Conservation (phyloP, 805 yeast genomes). For the Yarrowia porcina region DNA sequence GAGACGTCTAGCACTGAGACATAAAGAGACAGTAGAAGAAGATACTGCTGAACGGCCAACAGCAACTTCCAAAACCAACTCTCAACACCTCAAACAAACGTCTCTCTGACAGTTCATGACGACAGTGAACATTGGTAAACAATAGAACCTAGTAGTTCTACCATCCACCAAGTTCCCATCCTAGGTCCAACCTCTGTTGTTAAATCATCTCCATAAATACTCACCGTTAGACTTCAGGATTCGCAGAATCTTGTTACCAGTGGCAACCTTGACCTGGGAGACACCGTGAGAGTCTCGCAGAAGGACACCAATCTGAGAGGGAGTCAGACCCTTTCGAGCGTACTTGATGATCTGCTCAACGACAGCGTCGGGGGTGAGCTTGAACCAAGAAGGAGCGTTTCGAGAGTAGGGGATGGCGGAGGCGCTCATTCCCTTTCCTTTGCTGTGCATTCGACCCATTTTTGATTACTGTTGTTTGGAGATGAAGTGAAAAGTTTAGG, state of each 20-base stretch:
- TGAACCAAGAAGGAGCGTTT: conserved; percentile 99
- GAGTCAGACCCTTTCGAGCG: conserved; percentile 99
- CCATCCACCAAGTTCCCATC: neutral
- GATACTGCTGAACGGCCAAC: no score
- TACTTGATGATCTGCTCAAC: conserved; percentile 98
- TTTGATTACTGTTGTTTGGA: conserved; percentile 46
- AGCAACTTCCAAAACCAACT: no score
- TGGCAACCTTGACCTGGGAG: conserved; percentile 92
- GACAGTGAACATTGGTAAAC: no score
- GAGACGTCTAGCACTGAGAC: neutral
- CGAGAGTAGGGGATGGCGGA: conserved; percentile 99
- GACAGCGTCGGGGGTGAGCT: conserved; percentile 89
- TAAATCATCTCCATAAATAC: conserved; percentile 26
- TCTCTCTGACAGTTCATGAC: no score
- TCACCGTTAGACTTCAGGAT: conserved; percentile 96
- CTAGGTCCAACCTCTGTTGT: conserved; percentile 24
- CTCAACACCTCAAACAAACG: no score
- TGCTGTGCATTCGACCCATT: conserved; percentile 99
- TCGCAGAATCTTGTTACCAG: conserved; percentile 99
- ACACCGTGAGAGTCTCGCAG: conserved; percentile 99
- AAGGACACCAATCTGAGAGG: conserved; percentile 98
- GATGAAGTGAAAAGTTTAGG: neutral
- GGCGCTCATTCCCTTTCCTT: conserved; percentile 99
- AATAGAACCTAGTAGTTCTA: no score
- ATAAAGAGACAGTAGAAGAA: neutral